Evolutionary conservation across 176 grass and related monocot species (phyloP).

Genomic region (Oropetium thomaeum): DNA sequence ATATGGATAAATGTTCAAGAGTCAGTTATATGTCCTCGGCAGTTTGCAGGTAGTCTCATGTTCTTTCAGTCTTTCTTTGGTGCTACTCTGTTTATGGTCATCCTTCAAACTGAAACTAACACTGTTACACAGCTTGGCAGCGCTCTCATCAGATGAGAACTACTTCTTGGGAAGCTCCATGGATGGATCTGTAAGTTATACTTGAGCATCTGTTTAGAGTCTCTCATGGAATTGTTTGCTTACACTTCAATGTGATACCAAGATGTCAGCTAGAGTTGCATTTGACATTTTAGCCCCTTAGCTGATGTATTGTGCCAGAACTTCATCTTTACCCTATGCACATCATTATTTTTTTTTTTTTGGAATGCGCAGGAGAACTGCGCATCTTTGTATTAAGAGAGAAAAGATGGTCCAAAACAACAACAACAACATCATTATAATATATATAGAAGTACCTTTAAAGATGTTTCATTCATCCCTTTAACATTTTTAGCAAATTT

Average conservation of each 20-base stretch:
- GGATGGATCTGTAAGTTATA: constrained; percentile 72
- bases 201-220: background rate
- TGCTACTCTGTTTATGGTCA: background rate
- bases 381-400: background rate
- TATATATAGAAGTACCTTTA: no score
- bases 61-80: background rate
- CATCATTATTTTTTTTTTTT: no score
- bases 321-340: background rate
- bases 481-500: background rate
- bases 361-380: no score
- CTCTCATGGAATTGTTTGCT: constrained; percentile 4
- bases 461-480: constrained; percentile 11
- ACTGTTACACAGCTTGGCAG: constrained; percentile 51
- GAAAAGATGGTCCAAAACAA: no score
- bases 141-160: constrained; percentile 62
- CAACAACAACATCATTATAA: no score
- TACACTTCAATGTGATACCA: background rate
- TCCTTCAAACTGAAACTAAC: constrained; percentile 9
- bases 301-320: background rate
- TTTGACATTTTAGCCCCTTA: background rate
- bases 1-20: constrained; percentile 35
- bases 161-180: constrained; percentile 77
- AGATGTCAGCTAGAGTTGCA: constrained; percentile 22
- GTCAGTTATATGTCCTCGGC: constrained; percentile 47
- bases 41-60: constrained; percentile 57